Conservation (phyloP, 2,329 filamentous ascomycete genomes). For the Fusarium tanahbumbuense region DNA sequence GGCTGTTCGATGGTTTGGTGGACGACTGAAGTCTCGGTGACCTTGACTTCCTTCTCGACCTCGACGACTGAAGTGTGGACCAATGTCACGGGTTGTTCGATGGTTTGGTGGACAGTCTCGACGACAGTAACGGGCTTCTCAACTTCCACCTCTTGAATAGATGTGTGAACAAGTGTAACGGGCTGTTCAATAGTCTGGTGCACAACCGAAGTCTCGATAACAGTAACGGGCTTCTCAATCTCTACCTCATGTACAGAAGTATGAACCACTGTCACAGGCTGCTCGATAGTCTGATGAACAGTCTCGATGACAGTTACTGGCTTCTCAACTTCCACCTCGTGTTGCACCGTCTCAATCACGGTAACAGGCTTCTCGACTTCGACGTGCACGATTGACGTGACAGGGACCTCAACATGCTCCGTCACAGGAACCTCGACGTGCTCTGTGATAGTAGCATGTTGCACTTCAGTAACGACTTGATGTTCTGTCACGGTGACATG, state of each 20-base stretch:
- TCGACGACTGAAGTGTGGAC: conserved; percentile 15
- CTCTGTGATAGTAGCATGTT: conserved; percentile 6
- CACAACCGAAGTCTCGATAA: conserved; percentile 17
- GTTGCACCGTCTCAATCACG: conserved; percentile 11
- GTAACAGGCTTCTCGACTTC: conserved; percentile 20
- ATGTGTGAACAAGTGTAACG: conserved; percentile 9
- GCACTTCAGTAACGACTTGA: background rate
- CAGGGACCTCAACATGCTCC: conserved; percentile 6
- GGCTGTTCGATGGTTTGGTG: conserved; percentile 19
- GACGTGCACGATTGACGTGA: conserved; percentile 8
- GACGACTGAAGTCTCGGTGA: conserved; percentile 19
- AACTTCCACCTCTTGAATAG: conserved; percentile 7
- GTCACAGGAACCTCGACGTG: conserved; percentile 9
- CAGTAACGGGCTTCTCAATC: conserved; percentile 8
- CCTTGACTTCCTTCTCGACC: conserved; percentile 4
- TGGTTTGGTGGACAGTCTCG: conserved; percentile 11
- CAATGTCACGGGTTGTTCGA: conserved; percentile 17
- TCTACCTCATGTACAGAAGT: background rate
- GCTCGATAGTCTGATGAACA: conserved; percentile 14
- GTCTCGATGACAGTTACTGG: conserved; percentile 21
- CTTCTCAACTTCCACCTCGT: conserved; percentile 22
- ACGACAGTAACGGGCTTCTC: conserved; percentile 22
- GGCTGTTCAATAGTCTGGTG: conserved; percentile 16
- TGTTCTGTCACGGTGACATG: conserved; percentile 14
- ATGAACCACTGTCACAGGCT: background rate